Evolutionary conservation across 306 rosid species (phyloP).

Genomic region (Medicago ruthenica): DNA sequence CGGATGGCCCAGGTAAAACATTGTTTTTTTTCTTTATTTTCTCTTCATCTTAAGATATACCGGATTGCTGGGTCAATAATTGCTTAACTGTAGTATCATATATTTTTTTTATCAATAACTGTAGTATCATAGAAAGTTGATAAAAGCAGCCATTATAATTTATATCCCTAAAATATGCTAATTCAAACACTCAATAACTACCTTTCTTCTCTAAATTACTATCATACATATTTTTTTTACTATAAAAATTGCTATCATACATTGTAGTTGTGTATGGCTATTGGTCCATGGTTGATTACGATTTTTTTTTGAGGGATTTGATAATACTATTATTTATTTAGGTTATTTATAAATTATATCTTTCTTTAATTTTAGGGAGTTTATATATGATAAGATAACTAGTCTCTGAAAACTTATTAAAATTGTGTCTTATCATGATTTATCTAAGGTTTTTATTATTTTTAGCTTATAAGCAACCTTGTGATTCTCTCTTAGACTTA

Average conservation of each 20-base stretch:
- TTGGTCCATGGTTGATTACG: background rate
- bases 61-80: background rate
- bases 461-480: background rate
- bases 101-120: too few relatives aligned
- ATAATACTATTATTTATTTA: background rate
- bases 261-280: background rate
- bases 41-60: conserved; percentile 7
- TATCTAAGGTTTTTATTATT: background rate
- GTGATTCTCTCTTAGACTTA: background rate
- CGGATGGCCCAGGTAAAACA: conserved; percentile 95
- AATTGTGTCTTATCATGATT: background rate
- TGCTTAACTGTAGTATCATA: background rate
- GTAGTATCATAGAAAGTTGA: conserved; percentile 10
- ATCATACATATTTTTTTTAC: background rate
- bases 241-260: too few relatives aligned
- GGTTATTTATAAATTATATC: background rate
- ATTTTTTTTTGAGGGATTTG: background rate
- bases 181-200: conserved; percentile 1
- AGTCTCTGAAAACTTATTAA: background rate
- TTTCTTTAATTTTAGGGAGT: background rate
- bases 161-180: background rate
- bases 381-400: background rate
- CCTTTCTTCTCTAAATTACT: conserved; percentile 22
- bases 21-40: conserved; percentile 15
- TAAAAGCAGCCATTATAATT: background rate